Evolutionary conservation across 768 basidiomycete species (phyloP).

Genomic region (Pleurotus cornucopiae): DNA sequence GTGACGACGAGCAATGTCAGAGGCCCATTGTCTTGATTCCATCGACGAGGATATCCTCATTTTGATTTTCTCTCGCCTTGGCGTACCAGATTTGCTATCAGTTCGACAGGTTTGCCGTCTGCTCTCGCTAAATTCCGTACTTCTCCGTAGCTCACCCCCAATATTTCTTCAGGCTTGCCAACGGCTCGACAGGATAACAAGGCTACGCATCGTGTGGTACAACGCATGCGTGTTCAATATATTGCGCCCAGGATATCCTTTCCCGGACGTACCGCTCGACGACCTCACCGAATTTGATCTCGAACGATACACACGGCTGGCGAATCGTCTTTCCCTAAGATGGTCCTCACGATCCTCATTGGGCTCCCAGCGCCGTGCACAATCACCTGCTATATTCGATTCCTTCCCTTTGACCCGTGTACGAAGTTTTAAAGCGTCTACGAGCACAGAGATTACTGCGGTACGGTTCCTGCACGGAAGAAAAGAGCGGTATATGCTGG

Average conservation of each 20-base stretch:
- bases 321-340: conserved; percentile 42
- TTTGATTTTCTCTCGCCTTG: conserved; percentile 26
- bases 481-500: conserved; percentile 41
- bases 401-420: conserved; percentile 7
- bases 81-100: conserved; percentile 36
- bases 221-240: conserved; percentile 43
- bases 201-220: conserved; percentile 53
- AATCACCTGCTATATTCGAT: neutral
- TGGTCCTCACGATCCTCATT: conserved; percentile 32
- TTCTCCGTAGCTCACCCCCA: no score
- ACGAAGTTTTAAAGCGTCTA: conserved; percentile 26
- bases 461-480: conserved; percentile 49
- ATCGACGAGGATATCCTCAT: conserved; percentile 32
- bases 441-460: conserved; percentile 43
- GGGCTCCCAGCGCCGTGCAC: neutral
- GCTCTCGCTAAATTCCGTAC: neutral
- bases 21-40: neutral
- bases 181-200: conserved; percentile 39
- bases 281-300: conserved; percentile 38
- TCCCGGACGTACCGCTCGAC: conserved; percentile 32
- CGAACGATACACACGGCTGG: conserved; percentile 37
- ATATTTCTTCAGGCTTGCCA: conserved; percentile 40
- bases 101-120: conserved; percentile 33
- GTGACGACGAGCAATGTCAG: neutral
- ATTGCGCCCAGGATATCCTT: conserved; percentile 44